Evolutionary conservation across 805 yeast species (phyloP), one percentile per base, ranked within the genome.

Genomic region (Sugiyamaella smithiae): DNA sequence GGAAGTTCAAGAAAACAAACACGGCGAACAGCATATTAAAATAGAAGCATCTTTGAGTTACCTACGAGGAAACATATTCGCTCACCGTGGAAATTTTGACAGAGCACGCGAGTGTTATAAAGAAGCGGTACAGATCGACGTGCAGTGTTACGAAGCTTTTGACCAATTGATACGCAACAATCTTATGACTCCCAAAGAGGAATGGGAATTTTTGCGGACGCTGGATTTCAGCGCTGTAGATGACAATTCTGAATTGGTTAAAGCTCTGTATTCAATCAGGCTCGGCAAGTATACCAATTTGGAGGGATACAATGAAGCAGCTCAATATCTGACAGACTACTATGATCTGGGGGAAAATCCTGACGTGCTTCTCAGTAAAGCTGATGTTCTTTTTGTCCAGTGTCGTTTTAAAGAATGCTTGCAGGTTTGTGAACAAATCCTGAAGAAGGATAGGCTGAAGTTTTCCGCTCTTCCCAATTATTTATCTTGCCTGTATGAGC

Each of bases 131-230:
- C 57, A 79, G 56, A 88, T 87, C 1, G 98, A 91, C 65, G 89
- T 86, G 5, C 88, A 89, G 64, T 93, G 97, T 66, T 91, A 73
- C 64, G 99, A 91, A 57, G 97, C 98, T 0, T 88, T 88, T 63
- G 80, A 86, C 58, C 89, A 85, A 61, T 74, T 91, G 44, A 76
- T 86, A 1, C 69, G 76, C 37, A 84, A 85, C 57, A 84, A 83
- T 60, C 74, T 88, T 58, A 69, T 91, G 67, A 78, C 93, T 0
- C 96, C 97, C 0, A 66, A 71, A 14, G 97, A 91, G 60, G 95
- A 89, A 67, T 86, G 95, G 93, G 88, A 84, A 31, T 75, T 93
- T 31, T 64, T 89, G 7, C 69, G 76, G 8, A 64, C 75, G 24
- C 67, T 88, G 35, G 79, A 83, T 54, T 88, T 88, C 62, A 78